Base-by-base conservation (phyloP, 352 stramenopile species). In the Phytopythium delawarense region DNA sequence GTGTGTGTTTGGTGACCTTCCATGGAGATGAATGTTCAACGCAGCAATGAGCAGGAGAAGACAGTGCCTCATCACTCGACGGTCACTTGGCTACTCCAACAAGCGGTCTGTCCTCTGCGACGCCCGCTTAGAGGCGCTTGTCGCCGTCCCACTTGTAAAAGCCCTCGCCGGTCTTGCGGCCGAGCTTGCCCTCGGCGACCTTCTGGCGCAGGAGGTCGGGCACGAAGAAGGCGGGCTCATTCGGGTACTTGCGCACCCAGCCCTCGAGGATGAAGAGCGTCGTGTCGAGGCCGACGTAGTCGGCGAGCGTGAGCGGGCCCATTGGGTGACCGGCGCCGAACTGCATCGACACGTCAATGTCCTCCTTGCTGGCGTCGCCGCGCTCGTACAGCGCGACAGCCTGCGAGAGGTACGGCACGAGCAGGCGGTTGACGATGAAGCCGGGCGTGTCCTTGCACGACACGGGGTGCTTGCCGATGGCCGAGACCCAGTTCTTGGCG, bases 321-420 rank as follows among this genome's bases (percentile, higher is more conserved):
- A 99, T 99, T 11, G 97, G 97, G 80, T 99, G 96, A 9, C 97
- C 96, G 0, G 96, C 95, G 30, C 97, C 97, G 23, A 99, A 88
- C 67, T 98, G 88, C 96, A 99, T 99, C 52, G 86, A 96, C 28
- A 98, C 78, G 72, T 99, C 97, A 85, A 99, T 98, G 79, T 99
- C 97, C 59, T 97, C 83, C 54, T 96, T 96, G 15, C 87, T 89
- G 2, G 96, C 97, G 74, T 98, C 94, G 39, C 92, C 85, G 42
- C 96, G 84, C 63, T 99, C 96, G 40, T 98, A 87, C 70, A 99
- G 87, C 3, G 94, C 69, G 64, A 99, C 94, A 7, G 96, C 92
- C 63, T 96, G 87, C 35, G 79, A 72, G 28, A 91, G 48, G 66
- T 92, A 90, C n/a, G 80, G 81, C 59, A 92, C 81, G 50, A 92